Percentiles rank a stretch among this genome's conserved stretches.
Evolutionary conservation across 2,329 filamentous ascomycete genomes (phyloP).

Genomic region (Xenoacremonium recifei): DNA sequence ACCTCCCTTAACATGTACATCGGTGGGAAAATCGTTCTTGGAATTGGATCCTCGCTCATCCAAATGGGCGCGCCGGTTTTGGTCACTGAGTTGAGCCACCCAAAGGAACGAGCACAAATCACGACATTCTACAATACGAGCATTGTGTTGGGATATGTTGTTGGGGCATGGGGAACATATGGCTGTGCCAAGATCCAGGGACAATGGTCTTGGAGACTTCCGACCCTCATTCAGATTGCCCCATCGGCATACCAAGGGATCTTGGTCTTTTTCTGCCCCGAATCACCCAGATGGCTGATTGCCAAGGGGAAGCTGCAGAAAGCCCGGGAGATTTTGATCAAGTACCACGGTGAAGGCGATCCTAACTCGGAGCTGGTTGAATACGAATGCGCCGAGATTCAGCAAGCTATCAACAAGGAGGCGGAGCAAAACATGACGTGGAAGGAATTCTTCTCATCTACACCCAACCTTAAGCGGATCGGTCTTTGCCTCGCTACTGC

Average conservation of each 20-base stretch:
- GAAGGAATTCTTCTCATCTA: constrained; percentile 39
- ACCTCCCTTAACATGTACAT: constrained; percentile 36
- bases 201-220: constrained; percentile 28
- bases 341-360: constrained; percentile 51
- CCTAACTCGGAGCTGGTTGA: constrained; percentile 42
- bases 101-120: constrained; percentile 29
- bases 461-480: constrained; percentile 39
- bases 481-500: constrained; percentile 39
- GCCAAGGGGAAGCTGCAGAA: constrained; percentile 48
- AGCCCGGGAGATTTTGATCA: constrained; percentile 49
- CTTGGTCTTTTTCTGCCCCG: constrained; percentile 52
- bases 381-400: constrained; percentile 49
- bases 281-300: constrained; percentile 59
- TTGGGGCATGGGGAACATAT: constrained; percentile 24
- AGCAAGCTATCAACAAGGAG: constrained; percentile 45
- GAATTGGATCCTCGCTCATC: constrained; percentile 35
- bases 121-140: constrained; percentile 22
- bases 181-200: constrained; percentile 18
- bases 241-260: constrained; percentile 41
- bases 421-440: constrained; percentile 41
- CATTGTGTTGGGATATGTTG: constrained; percentile 18
- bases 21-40: constrained; percentile 37
- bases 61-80: constrained; percentile 42
- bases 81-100: constrained; percentile 41
- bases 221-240: constrained; percentile 50